Evolutionary conservation across 169 alveolate genomes (phyloP).

Genomic region (Plasmodium chabaudi): DNA sequence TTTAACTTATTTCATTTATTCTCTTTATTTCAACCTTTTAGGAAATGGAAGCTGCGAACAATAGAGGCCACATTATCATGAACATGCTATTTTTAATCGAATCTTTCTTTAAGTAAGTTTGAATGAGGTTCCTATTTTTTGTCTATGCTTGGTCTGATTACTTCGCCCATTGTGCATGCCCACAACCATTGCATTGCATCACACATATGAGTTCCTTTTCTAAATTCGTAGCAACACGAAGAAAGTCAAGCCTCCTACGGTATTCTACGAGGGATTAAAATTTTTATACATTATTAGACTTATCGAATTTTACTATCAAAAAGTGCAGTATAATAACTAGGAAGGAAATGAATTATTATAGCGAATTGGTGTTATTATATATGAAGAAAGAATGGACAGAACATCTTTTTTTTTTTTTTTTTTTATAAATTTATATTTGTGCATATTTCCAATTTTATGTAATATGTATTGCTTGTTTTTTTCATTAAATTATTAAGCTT

Average conservation of each 20-base stretch:
- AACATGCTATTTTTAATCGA: constrained; percentile 49
- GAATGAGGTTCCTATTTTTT: not conserved
- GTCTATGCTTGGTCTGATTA: not conserved
- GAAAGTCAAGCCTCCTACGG: constrained; percentile 48
- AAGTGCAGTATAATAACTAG: not conserved
- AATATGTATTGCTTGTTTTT: no score
- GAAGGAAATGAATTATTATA: not conserved
- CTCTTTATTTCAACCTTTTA: not conserved
- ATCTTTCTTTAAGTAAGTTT: constrained; percentile 53
- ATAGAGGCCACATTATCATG: constrained; percentile 35
- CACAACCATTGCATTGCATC: not conserved
- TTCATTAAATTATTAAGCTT: no score
- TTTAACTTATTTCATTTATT: no score
- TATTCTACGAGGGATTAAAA: constrained; percentile 50
- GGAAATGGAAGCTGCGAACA: constrained; percentile 47
- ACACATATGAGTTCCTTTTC: not conserved
- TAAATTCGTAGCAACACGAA: constrained; percentile 36
- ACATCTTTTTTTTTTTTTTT: no score
- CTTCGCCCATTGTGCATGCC: not conserved
- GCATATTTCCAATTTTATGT: no score
- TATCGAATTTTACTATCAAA: constrained; percentile 50
- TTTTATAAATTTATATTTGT: no score
- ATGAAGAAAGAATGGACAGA: no score
- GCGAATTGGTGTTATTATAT: no score
- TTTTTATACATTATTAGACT: constrained; percentile 52